Evolutionary conservation across 2,329 filamentous ascomycete species (phyloP).

Genomic region (Exophiala oligosperma): DNA sequence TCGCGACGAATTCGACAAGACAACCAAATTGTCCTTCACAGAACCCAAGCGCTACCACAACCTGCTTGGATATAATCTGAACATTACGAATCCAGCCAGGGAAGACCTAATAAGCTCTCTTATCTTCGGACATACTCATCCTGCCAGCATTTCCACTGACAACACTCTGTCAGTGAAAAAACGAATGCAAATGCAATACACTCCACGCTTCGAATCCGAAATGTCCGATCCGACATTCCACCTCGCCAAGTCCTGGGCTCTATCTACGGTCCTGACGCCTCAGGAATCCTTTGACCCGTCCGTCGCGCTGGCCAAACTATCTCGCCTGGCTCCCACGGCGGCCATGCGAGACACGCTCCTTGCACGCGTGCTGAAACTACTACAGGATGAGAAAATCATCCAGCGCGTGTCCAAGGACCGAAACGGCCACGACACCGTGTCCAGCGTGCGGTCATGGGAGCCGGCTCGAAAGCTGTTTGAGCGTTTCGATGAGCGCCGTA

Average conservation of each 20-base stretch:
- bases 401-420: slow-evolving; percentile 33
- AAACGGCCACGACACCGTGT: slow-evolving; percentile 36
- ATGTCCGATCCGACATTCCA: slow-evolving; percentile 10
- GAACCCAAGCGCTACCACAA: slow-evolving; percentile 35
- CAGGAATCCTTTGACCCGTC: slow-evolving; percentile 42
- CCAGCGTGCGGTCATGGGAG: slow-evolving; percentile 17
- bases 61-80: slow-evolving; percentile 35
- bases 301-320: slow-evolving; percentile 36
- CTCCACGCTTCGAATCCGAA: slow-evolving; percentile 6
- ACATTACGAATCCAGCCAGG: slow-evolving; percentile 37
- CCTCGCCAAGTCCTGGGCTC: slow-evolving; percentile 48
- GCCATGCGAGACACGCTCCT: slow-evolving; percentile 34
- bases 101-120: slow-evolving; percentile 36
- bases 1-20: slow-evolving; percentile 41
- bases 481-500: slow-evolving; percentile 42
- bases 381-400: slow-evolving; percentile 33
- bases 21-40: slow-evolving; percentile 44
- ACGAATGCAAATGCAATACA: slow-evolving; percentile 2
- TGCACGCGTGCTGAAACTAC: slow-evolving; percentile 40
- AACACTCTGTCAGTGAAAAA: not conserved
- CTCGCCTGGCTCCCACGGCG: slow-evolving; percentile 20
- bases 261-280: slow-evolving; percentile 47
- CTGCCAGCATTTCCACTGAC: not conserved
- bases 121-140: slow-evolving; percentile 35
- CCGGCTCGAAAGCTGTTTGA: slow-evolving; percentile 37